Evolutionary conservation across 2,329 filamentous ascomycete genomes (phyloP), one percentile per base, ranked within the genome.

Genomic region (Fusarium domesticum): DNA sequence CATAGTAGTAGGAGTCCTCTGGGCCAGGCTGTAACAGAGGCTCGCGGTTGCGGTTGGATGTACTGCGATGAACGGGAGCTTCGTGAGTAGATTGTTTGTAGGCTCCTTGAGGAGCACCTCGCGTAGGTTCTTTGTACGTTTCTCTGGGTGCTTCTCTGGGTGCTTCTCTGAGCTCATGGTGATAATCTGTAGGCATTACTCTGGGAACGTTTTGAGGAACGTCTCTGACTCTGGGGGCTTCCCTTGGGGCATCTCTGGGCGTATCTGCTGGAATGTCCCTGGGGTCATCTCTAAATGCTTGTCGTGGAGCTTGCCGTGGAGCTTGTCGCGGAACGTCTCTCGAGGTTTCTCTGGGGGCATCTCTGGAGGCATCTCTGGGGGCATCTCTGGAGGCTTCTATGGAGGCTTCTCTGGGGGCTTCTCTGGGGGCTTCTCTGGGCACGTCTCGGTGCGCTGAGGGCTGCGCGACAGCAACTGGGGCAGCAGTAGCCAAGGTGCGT

Each of bases 1-100:
- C 45, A 53, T 57, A 45, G 47, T 37, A 43, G 17, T 53, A 37
- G 7, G 51, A 44, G 7, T 60, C 60, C 25, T 54, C 50, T 18
- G 50, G 41, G 4, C 38, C 43, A 4, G 54, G 47, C n/a, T 57
- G 54, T 25, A 48, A 38, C 6, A 56, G 34, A 28, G 58, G 54
- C n/a, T 44, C 46, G 23, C 45, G 50, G n/a, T 35, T 51, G 25
- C 53, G 51, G 20, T 43, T 48, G 8, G 57, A 57, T 15, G 35
- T 39, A 10, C 50, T 44, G 35, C 50, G 54, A 23, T 56, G 47
- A 12, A 59, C 43, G 12, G 50, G 47, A 15, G 42, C 43, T 17
- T 56, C 28, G 8, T 12, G 18, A n/a, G 23, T 15, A 10, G 17
- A 16, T 20, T 28, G 18, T 18, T 19, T 11, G 18, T 39, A 34